Base-by-base conservation (phyloP, 225 moss, liverwort and hornwort species). In the Pseudisothecium myosuroides region DNA sequence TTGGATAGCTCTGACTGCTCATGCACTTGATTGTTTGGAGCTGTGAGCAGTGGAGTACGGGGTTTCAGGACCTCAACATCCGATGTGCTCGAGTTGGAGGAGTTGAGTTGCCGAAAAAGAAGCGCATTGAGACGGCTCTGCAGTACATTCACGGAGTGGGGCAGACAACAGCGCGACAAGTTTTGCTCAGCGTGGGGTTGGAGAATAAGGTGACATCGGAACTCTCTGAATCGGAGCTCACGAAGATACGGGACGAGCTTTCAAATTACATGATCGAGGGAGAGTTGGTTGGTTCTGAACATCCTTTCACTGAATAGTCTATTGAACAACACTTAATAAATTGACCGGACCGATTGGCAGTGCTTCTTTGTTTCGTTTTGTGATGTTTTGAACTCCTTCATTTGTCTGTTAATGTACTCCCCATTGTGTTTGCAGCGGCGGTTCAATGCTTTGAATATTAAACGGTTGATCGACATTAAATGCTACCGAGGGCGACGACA, bases 11-110 rank as follows among this genome's bases (percentile, higher is more conserved):
- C 52, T 66, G 41, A 75, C 24, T 82, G 50, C 50, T 76, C 64
- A 65, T 56, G 43, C 64, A 65, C 83, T 83, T 63, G 84, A 77
- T 54, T 76, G 43, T 76, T 83, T 58, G 36, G 66, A 39, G 28
- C 28, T 37, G 41, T 82, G 39, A 80, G 56, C 82, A 92, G 87
- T 82, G 78, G 87, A 87, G 64, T 47, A 12, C 88, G 87, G 89
- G 82, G 78, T 87, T 92, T 56, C 76, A 90, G 80, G 71, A 45
- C 67, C 87, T 96, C 72, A 91, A 36, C 91, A 92, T 96, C 68
- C 94, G 95, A 88, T 96, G 96, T 72, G 97, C 96, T 87, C 96
- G 96, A 90, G 91, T 98, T 27, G 96, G 94, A 91, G 96, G 97
- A 65, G 92, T 98, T 50, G 97, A 98, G 92, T 92, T 96, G 76